Conservation (phyloP, 192 early-diverging fungal species). For the Umbelopsis vinacea region DNA sequence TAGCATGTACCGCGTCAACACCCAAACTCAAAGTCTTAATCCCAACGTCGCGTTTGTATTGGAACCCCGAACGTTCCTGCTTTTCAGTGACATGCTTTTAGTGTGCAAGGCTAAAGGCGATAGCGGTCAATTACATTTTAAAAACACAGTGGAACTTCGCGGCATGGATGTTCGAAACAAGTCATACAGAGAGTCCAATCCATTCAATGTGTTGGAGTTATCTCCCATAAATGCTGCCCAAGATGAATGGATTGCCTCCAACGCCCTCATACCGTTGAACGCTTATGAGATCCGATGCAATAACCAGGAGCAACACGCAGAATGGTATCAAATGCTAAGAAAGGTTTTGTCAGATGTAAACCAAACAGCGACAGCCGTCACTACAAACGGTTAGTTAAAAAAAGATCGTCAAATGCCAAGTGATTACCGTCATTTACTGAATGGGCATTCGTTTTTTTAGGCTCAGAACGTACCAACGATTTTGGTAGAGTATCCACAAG, state of each 20-base stretch:
- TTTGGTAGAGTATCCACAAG: background rate
- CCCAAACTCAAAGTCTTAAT: constrained; percentile 6
- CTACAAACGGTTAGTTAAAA: constrained; percentile 1
- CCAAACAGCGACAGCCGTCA: background rate
- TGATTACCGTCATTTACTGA: background rate
- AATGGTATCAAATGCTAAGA: constrained; percentile 31
- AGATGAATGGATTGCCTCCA: constrained; percentile 27
- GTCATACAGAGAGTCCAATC: constrained; percentile 14
- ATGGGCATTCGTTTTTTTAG: background rate
- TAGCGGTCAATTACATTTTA: constrained; percentile 30
- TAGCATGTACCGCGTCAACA: constrained; percentile 27
- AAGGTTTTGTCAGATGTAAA: constrained; percentile 28
- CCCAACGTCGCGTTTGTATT: constrained; percentile 9
- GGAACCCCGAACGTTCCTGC: constrained; percentile 28
- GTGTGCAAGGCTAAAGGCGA: constrained; percentile 29
- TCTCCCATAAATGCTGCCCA: constrained; percentile 18
- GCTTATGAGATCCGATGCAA: constrained; percentile 23
- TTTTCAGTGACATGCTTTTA: constrained; percentile 34
- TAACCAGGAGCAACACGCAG: constrained; percentile 20
- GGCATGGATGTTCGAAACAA: constrained; percentile 21
- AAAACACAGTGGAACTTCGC: constrained; percentile 28
- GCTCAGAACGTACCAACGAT: background rate
- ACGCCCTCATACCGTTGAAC: constrained; percentile 20
- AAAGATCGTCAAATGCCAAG: background rate
- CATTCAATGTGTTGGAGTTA: constrained; percentile 28